A percentile compares a stretch with the other conserved stretches of the same genome.
phyloP scores from a whole-genome alignment of 768 basidiomycete species.

The Rhizopogon vinicolor region DNA sequence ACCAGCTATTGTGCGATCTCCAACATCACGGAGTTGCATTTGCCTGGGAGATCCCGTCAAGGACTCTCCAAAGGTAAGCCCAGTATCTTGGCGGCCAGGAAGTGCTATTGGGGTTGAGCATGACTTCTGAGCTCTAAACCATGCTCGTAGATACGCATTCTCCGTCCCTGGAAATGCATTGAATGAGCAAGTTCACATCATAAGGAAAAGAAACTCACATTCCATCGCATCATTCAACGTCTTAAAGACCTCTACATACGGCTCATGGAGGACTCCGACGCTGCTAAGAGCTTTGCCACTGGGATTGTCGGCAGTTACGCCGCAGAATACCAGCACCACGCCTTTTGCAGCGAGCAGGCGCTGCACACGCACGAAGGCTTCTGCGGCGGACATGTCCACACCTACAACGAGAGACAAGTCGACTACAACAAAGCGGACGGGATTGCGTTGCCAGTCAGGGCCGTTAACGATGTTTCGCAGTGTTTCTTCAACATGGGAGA shows the following conservation, averaged over 20 bases:
- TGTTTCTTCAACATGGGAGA: constrained; percentile 82
- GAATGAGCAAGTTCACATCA: constrained; percentile 2
- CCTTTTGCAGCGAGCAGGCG: constrained; percentile 68
- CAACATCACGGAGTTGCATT: constrained; percentile 65
- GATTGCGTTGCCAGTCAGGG: constrained; percentile 64
- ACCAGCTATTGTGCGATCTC: constrained; percentile 62
- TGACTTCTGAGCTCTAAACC: constrained; percentile 64
- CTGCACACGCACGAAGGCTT: constrained; percentile 91
- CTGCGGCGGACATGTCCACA: constrained; percentile 92
- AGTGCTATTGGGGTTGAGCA: constrained; percentile 46
- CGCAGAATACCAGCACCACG: constrained; percentile 90
- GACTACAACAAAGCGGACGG: constrained; percentile 86
- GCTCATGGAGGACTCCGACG: constrained; percentile 76
- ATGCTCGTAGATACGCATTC: constrained; percentile 83
- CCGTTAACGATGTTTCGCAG: constrained; percentile 73
- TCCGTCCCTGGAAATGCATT: constrained; percentile 67
- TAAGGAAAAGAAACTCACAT: constrained; percentile 44
- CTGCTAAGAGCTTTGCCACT: constrained; percentile 71
- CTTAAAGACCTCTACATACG: constrained; percentile 76
- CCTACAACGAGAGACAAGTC: constrained; percentile 85
- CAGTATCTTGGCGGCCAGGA: constrained; percentile 52
- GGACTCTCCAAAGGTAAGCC: constrained; percentile 38
- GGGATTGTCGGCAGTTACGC: constrained; percentile 56
- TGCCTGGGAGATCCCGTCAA: constrained; percentile 60
- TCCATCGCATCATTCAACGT: constrained; percentile 90